Evolutionary conservation across 345 rosid species (phyloP).

Genomic region (Eutrema japonicum): DNA sequence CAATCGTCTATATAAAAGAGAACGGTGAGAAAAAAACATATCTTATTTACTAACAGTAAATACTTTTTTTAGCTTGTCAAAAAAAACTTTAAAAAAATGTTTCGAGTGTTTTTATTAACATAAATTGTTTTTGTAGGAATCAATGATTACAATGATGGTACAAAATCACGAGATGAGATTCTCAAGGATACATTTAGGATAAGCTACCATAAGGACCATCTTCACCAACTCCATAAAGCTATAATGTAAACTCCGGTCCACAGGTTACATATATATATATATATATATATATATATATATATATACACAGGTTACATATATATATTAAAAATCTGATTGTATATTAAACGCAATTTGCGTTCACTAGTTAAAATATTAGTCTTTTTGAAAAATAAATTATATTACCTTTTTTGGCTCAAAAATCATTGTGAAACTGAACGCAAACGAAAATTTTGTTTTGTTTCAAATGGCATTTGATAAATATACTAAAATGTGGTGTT

Average conservation of each 20-base stretch:
- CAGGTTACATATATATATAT: not conserved
- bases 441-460: not conserved
- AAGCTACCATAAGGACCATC: conserved; percentile 34
- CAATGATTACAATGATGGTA: conserved; percentile 31
- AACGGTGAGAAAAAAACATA: conserved; percentile 42
- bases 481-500: not conserved
- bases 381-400: not conserved
- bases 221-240: conserved; percentile 41
- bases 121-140: conserved; percentile 6
- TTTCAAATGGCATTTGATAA: not conserved
- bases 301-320: too few species aligned
- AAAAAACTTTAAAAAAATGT: not conserved
- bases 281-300: too few species aligned
- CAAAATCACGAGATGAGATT: conserved; percentile 33
- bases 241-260: conserved; percentile 34
- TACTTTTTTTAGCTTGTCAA: too few species aligned
- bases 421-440: not conserved
- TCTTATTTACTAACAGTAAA: not conserved
- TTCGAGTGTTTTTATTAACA: not conserved
- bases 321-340: not conserved
- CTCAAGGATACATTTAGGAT: conserved; percentile 36
- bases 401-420: not conserved
- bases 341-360: conserved; percentile 6
- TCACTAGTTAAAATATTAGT: not conserved
- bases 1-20: conserved; percentile 46